These are phyloP conservation scores for Vanrija humicola DNA, from an alignment of 1,284 basidiomycete genomes.

Conservation along the genomic window DNA sequence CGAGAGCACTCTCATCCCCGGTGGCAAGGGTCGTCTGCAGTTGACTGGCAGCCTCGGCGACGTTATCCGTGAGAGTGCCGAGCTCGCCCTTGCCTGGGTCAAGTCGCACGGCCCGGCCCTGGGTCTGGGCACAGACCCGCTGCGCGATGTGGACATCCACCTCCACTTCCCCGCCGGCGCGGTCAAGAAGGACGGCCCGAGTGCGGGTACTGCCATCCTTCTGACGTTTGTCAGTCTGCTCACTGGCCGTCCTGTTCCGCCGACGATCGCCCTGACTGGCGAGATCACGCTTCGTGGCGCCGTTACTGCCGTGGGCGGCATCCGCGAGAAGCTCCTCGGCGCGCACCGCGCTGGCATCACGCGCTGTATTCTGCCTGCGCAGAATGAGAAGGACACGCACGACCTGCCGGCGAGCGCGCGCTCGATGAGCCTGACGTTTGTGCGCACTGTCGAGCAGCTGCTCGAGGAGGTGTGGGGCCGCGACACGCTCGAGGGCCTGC, in stretches of 20 bases:
- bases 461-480: slow-evolving; percentile 40
- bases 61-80: slow-evolving; percentile 92
- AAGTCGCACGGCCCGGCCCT: slow-evolving; percentile 78
- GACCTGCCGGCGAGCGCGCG: slow-evolving; percentile 88
- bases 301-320: slow-evolving; percentile 83
- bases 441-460: slow-evolving; percentile 30
- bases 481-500: slow-evolving; percentile 6
- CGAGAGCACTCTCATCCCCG: slow-evolving; percentile 36
- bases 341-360: slow-evolving; percentile 88
- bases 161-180: slow-evolving; percentile 92
- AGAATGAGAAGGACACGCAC: slow-evolving; percentile 80
- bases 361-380: slow-evolving; percentile 69
- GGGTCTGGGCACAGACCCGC: slow-evolving; percentile 49
- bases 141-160: slow-evolving; percentile 63
- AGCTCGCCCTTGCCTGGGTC: slow-evolving; percentile 89
- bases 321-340: slow-evolving; percentile 91
- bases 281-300: slow-evolving; percentile 89
- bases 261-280: slow-evolving; percentile 88
- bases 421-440: slow-evolving; percentile 73
- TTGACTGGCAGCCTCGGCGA: slow-evolving; percentile 92
- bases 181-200: slow-evolving; percentile 94
- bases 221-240: slow-evolving; percentile 85
- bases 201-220: slow-evolving; percentile 85
- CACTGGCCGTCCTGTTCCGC: slow-evolving; percentile 69
- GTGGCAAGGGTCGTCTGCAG: slow-evolving; percentile 34